phyloP scores from a whole-genome alignment of 2,329 filamentous ascomycete species.

The Ceratocystis destructans region DNA sequence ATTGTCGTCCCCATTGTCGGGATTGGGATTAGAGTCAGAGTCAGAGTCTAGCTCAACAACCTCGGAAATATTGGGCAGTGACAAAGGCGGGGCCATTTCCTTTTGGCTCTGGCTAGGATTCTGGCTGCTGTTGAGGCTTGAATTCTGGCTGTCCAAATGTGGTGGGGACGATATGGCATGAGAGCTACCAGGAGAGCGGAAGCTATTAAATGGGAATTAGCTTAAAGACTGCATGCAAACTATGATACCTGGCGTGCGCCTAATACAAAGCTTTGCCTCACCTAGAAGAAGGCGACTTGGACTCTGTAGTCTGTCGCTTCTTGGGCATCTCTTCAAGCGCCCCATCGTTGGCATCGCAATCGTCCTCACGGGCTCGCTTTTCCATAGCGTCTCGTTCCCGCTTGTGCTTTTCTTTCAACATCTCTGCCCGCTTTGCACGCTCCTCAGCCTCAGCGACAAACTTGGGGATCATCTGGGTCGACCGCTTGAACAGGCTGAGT shows the following conservation, averaged over 20 bases:
- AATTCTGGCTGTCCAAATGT: not conserved
- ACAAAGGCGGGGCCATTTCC: not conserved
- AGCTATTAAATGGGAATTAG: not conserved
- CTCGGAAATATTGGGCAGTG: not conserved
- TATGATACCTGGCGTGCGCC: not conserved
- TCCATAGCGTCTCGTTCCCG: not conserved
- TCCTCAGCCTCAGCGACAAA: conserved; percentile 30
- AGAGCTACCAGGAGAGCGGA: not conserved
- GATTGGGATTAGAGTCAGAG: not conserved
- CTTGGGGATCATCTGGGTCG: conserved; percentile 36
- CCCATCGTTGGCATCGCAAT: not conserved
- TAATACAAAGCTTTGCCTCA: not conserved
- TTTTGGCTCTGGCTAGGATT: not conserved
- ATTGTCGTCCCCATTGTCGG: not conserved
- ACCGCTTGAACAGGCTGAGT: conserved; percentile 37
- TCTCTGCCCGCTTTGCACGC: conserved; percentile 20
- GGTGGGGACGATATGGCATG: not conserved
- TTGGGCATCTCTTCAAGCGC: not conserved
- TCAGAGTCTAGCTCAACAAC: conserved; percentile 1
- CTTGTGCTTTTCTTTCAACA: not conserved
- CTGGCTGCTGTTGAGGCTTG: not conserved
- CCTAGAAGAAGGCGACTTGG: not conserved
- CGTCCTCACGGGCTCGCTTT: not conserved
- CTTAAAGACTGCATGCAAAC: too few species aligned
- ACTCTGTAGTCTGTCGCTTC: conserved; percentile 4